A percentile compares a stretch with the other conserved stretches of the same genome.
phyloP scores from a whole-genome alignment of 148 eudicot species.

The Spergularia marina region DNA sequence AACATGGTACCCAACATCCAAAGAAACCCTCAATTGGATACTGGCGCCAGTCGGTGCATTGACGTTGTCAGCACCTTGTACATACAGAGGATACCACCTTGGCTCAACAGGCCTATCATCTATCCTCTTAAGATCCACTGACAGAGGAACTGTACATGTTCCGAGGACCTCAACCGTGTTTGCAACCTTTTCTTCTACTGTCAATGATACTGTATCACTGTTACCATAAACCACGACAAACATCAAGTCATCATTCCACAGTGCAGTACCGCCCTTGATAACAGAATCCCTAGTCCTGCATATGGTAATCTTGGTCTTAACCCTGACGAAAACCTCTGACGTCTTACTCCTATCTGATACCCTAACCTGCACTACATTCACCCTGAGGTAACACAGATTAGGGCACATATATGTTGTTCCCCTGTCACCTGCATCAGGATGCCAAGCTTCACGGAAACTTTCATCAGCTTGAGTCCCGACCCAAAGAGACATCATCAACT shows the following conservation, averaged over 20 bases:
- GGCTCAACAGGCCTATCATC: conserved; percentile 31
- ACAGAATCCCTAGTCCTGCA: conserved; percentile 24
- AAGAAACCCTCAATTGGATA: conserved; percentile 33
- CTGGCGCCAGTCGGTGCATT: conserved; percentile 19
- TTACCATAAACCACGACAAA: conserved; percentile 43
- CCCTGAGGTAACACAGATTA: conserved; percentile 39
- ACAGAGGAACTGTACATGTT: conserved; percentile 31
- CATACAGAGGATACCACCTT: conserved; percentile 35
- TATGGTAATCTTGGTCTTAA: conserved; percentile 16
- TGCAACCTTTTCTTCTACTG: conserved; percentile 31
- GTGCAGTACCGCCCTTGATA: conserved; percentile 23
- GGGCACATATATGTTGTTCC: conserved; percentile 44
- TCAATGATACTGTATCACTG: conserved; percentile 30
- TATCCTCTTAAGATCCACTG: conserved; percentile 24
- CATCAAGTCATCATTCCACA: conserved; percentile 44
- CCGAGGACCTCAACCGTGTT: conserved; percentile 39
- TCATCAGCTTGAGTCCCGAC: conserved; percentile 51
- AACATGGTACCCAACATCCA: conserved; percentile 48
- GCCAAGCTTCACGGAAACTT: conserved; percentile 43
- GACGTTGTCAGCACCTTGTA: background rate
- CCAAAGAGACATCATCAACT: conserved; percentile 46
- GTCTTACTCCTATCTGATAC: conserved; percentile 28
- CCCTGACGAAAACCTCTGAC: conserved; percentile 34
- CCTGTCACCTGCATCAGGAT: conserved; percentile 32
- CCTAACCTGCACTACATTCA: conserved; percentile 41